Base-by-base conservation (phyloP, 176 grass and related monocot genomes). In the Juncus inflexus region DNA sequence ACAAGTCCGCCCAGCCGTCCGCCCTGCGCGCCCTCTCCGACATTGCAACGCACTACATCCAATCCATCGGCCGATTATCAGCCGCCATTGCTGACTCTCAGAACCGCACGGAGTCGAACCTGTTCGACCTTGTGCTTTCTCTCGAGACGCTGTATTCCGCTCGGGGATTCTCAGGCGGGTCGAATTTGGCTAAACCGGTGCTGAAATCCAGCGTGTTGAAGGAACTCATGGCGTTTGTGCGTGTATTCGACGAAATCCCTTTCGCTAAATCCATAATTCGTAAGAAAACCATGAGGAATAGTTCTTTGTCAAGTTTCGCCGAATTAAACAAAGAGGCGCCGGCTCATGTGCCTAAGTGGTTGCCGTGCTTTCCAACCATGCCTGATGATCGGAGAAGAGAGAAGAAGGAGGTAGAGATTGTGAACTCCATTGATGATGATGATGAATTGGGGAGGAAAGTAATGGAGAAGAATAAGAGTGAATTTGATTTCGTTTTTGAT, bases 311-410 rank as follows among this genome's bases (percentile, higher is more conserved):
- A 61, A 86, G 87, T 77, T 96, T 85, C 53, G 73, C 69, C 11
- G 40, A 69, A 60, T 43, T 47, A 3, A 76, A 79, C 35, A 61
- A 42, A 62, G 67, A 82, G 64, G 60, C 64, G 39, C 64, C 75
- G n/a, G 57, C 58, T 47, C 81, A 85, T 69, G 69, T 90, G 62
- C 87, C 87, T 14, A 66, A n/a, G 40, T 96, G 79, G 84, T 72
- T 90, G 52, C 66, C 76, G 5, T 70, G 87, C 79, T 90, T 96
- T 60, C 84, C 81, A 3, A 47, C 74, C 13, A 42, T 64, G 3
- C 65, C 49, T 64, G 72, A 63, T 35, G 37, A 28, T 51, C 35
- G 6, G 7, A 40, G 6, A 16, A 13, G 37, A 7, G 65, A 64
- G 7, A 55, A 73, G 65, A 42, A 39, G 2, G 55, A 10, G 37